Percentiles rank a stretch among this genome's conserved stretches.
These are phyloP conservation scores for Polytrichum commune DNA, from an alignment of 225 moss, liverwort and hornwort species.

Conservation along the genomic window DNA sequence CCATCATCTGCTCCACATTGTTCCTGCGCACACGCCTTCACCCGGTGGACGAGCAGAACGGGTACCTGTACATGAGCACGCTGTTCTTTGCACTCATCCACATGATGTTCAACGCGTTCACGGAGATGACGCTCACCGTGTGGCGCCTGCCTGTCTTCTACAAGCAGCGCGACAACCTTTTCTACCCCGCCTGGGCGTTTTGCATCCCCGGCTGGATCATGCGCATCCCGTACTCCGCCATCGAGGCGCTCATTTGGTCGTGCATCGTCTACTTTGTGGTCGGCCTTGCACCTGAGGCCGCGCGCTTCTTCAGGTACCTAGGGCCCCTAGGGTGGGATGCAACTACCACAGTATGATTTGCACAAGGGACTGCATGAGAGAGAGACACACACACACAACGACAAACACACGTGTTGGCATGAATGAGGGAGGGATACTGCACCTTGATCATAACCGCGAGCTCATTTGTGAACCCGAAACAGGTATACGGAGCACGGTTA, in stretches of 20 bases:
- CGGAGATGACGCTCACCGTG: constrained; percentile 35
- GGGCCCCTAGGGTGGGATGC: too few species aligned
- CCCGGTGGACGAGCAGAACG: constrained; percentile 44
- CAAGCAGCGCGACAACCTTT: constrained; percentile 49
- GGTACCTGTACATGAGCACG: constrained; percentile 40
- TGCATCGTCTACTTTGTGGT: constrained; percentile 39
- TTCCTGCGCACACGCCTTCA: constrained; percentile 38
- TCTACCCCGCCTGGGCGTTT: constrained; percentile 56
- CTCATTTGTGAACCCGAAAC: too few species aligned
- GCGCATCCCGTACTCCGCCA: constrained; percentile 39
- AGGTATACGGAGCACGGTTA: too few species aligned
- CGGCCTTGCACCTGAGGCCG: constrained; percentile 32
- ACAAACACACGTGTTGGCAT: too few species aligned
- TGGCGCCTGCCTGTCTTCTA: constrained; percentile 47
- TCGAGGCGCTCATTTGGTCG: constrained; percentile 50
- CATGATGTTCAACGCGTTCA: constrained; percentile 57
- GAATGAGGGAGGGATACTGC: too few species aligned
- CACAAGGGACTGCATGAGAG: too few species aligned
- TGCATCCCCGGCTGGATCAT: constrained; percentile 45
- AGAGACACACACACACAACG: too few species aligned
- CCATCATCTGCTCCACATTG: constrained; percentile 31
- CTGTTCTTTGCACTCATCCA: constrained; percentile 47
- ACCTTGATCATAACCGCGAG: too few species aligned
- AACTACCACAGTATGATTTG: too few species aligned
- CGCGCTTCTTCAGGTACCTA: constrained; percentile 15